Base-by-base conservation (phyloP, 2,329 filamentous ascomycete genomes). In the Apiospora kogelbergensis region DNA sequence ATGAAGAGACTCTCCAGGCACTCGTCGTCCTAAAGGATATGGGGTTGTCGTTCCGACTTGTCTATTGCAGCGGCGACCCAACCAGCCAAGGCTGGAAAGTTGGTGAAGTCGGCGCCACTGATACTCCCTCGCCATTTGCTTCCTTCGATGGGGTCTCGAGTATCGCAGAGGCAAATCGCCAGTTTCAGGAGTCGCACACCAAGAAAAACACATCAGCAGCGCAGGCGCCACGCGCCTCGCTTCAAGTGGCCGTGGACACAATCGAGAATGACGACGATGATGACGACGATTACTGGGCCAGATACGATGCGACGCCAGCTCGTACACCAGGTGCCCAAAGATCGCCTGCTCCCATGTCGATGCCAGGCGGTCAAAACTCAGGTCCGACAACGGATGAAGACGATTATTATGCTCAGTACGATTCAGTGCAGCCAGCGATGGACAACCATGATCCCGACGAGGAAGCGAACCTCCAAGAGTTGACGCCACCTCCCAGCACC, bases 391-490 rank as follows among this genome's bases (percentile, higher is more conserved):
- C 46, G 1, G 83, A 84, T 24, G 92, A 95, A 71, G 88, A 91
- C 63, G 89, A 89, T 57, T 95, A 95, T 79, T 95, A 89, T 78
- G 88, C 91, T 22, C 89, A 91, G 76, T 95, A 96, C 78, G 90
- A 92, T 74, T 84, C 88, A 71, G 92, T 95, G 10, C 93, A 95
- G 77, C 92, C 93, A 2, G 92, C 92, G 41, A 89, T 95, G 84
- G 93, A 95, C 79, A 89, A 89, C 68, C 90, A 95, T 77, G 92
- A 95, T 73, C 92, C 92, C n/a, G 91, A 94, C 74, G 92, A 94
- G 80, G 90, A 84, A 68, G 81, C 70, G 53, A 72, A 74, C 78
- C 68, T 81, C 15, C 74, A 76, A 33, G 78, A 77, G 30, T 72
- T 80, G 22, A 79, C 80, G 7, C 82, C 82, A 3, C 79, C 81